A percentile compares a stretch with the other conserved stretches of the same genome.
phyloP scores from a whole-genome alignment of 2,329 filamentous ascomycete species.

The Exophiala phaeomuriformis region DNA sequence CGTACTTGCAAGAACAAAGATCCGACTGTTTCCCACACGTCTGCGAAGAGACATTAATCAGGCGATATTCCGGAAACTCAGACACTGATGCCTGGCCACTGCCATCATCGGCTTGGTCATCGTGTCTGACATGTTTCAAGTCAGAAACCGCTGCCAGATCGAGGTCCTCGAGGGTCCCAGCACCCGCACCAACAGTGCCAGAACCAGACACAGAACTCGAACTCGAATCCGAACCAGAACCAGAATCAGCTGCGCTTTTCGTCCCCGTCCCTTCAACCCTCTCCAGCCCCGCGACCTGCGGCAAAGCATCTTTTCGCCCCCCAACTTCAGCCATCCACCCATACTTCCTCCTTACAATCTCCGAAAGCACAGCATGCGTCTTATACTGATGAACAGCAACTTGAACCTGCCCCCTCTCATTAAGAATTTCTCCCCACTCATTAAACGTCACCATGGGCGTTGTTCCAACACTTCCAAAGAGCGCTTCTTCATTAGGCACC shows the following conservation, averaged over 20 bases:
- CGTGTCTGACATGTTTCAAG: background rate
- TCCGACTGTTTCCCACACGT: background rate
- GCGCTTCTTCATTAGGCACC: slow-evolving; percentile 7
- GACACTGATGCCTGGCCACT: background rate
- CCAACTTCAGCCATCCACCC: slow-evolving; percentile 7
- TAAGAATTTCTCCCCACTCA: slow-evolving; percentile 10
- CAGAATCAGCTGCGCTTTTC: too few species aligned
- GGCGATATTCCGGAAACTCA: background rate
- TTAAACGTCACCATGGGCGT: slow-evolving; percentile 10
- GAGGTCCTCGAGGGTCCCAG: background rate
- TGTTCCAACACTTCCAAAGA: slow-evolving; percentile 5
- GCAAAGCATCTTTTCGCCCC: background rate
- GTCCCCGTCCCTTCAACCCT: background rate
- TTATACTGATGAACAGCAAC: slow-evolving; percentile 9
- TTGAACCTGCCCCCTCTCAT: slow-evolving; percentile 10
- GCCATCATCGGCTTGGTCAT: background rate
- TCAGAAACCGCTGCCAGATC: background rate
- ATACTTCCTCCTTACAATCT: slow-evolving; percentile 4
- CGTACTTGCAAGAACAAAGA: slow-evolving; percentile 22
- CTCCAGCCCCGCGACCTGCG: background rate
- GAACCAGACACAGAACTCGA: too few species aligned
- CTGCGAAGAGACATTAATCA: background rate
- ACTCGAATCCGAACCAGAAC: too few species aligned
- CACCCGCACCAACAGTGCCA: background rate
- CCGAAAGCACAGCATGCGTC: background rate